Evolutionary conservation across 192 early-diverging fungal genomes (phyloP).

Genomic region (Coemansia sp.): DNA sequence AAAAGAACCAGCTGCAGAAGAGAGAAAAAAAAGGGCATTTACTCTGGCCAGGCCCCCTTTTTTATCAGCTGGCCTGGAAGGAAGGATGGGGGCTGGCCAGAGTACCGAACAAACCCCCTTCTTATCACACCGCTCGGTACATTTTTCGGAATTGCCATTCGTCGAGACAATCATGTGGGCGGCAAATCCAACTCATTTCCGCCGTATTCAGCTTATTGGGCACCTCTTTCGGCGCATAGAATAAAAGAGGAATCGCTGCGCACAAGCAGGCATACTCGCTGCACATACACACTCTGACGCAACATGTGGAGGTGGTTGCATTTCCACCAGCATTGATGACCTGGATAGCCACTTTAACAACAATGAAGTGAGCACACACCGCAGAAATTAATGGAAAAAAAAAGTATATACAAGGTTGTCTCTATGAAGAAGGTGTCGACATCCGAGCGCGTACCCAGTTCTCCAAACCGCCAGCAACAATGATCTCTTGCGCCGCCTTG

Average conservation of each 20-base stretch:
- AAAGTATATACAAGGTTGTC: slow-evolving; percentile 4
- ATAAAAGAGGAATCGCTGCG: too few species aligned
- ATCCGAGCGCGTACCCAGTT: slow-evolving; percentile 86
- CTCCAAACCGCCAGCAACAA: slow-evolving; percentile 91
- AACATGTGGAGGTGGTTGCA: not conserved
- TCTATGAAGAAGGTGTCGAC: slow-evolving; percentile 15
- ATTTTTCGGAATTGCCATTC: slow-evolving; percentile 6
- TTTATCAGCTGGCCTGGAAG: slow-evolving; percentile 4
- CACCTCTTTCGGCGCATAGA: too few species aligned
- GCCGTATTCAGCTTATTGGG: too few species aligned
- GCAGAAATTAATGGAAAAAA: not conserved
- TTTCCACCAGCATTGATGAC: not conserved
- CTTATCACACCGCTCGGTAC: slow-evolving; percentile 1
- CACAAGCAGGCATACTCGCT: too few species aligned
- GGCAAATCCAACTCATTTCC: too few species aligned
- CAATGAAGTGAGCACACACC: not conserved
- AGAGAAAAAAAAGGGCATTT: not conserved
- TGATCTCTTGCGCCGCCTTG: slow-evolving; percentile 96
- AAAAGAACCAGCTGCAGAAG: slow-evolving; percentile 15
- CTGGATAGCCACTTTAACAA: slow-evolving; percentile 3
- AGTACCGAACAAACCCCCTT: slow-evolving; percentile 5
- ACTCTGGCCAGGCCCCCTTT: slow-evolving; percentile 4
- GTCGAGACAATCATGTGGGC: too few species aligned
- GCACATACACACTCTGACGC: too few species aligned
- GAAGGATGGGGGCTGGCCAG: slow-evolving; percentile 5